These are phyloP conservation scores for Hippophae tibetana DNA, from an alignment of 306 rosid species.

Conservation along the genomic window DNA sequence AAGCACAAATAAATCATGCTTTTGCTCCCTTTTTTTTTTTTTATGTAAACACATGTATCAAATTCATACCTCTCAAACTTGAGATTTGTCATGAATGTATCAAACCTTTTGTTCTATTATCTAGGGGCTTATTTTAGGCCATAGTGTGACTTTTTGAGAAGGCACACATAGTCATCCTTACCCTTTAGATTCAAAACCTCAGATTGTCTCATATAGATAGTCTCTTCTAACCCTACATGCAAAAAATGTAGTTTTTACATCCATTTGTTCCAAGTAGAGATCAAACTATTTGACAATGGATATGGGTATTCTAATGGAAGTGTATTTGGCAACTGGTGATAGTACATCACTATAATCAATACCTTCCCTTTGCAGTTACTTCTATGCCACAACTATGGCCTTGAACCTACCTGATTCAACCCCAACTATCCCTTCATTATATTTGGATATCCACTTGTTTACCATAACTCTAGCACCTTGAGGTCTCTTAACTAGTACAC, in stretches of 20 bases:
- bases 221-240: neutral
- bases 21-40: no score
- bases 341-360: neutral
- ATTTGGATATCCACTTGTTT: neutral
- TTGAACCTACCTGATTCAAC: no score
- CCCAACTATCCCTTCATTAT: neutral
- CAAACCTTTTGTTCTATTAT: neutral
- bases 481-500: neutral
- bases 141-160: no score
- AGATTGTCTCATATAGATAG: neutral
- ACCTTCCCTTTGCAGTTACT: neutral
- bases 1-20: no score
- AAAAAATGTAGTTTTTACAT: neutral
- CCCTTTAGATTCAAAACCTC: neutral
- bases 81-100: no score
- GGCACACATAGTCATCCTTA: neutral
- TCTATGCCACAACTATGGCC: neutral
- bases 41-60: no score
- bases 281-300: neutral
- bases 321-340: neutral
- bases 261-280: neutral
- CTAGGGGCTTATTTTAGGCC: neutral
- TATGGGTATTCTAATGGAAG: neutral
- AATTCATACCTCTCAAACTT: no score
- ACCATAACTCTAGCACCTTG: neutral